Percentiles rank a stretch among this genome's conserved stretches.
Evolutionary conservation across 208 protist genomes (phyloP).

Genomic region (Leishmania martiniquensis): DNA sequence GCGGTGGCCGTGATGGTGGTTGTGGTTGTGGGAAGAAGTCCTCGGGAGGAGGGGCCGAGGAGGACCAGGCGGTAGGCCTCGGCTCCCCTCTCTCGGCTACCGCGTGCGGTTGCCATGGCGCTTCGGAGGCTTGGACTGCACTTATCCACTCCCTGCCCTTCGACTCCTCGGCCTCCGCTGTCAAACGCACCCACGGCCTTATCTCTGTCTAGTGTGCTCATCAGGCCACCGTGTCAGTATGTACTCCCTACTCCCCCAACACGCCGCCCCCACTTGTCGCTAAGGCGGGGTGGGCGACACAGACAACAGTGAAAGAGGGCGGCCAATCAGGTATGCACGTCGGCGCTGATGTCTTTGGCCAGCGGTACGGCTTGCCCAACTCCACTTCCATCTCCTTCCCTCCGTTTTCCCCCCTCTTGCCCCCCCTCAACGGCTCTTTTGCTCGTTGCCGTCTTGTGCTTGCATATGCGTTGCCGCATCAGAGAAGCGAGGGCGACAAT

Average conservation of each 20-base stretch:
- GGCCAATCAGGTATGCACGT: background rate
- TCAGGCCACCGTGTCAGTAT: background rate
- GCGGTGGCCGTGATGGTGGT: background rate
- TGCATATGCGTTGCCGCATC: background rate
- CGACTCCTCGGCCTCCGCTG: background rate
- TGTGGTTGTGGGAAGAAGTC: background rate
- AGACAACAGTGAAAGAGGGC: background rate
- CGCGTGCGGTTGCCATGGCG: background rate
- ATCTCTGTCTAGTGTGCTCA: background rate
- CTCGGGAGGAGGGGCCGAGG: too few relatives aligned
- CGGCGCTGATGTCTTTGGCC: background rate
- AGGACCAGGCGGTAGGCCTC: too few relatives aligned
- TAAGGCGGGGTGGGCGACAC: background rate
- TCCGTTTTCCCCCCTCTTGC: too few relatives aligned
- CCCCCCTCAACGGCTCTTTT: background rate
- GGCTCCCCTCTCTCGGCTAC: background rate
- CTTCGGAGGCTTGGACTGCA: background rate
- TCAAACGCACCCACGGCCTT: background rate
- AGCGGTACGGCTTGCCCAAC: background rate
- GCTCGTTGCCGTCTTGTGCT: background rate
- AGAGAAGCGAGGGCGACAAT: background rate
- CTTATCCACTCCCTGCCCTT: background rate
- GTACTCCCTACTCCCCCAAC: background rate
- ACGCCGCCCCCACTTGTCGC: background rate
- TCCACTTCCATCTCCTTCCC: background rate